A percentile compares a stretch with the other conserved stretches of the same genome.
Conservation (phyloP, 2,329 filamentous ascomycete genomes). For the Shiraia bambusicola region DNA sequence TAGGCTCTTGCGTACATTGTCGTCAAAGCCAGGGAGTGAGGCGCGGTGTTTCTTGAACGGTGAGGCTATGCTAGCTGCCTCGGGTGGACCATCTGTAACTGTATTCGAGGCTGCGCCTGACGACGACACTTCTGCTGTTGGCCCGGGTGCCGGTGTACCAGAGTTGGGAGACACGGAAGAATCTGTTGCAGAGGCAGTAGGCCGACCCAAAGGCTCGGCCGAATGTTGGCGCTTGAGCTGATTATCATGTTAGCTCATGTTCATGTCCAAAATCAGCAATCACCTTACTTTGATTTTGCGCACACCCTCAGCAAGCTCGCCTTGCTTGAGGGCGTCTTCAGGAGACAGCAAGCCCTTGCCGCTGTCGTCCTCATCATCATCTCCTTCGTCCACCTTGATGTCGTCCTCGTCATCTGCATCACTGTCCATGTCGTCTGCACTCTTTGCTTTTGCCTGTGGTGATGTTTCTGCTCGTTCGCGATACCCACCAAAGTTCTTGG, state of each 20-base stretch:
- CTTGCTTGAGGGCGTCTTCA: slow-evolving; percentile 71
- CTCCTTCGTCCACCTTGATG: slow-evolving; percentile 63
- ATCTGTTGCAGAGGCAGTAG: slow-evolving; percentile 21
- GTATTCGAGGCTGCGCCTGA: slow-evolving; percentile 35
- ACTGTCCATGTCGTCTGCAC: slow-evolving; percentile 67
- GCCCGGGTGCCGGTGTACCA: slow-evolving; percentile 21
- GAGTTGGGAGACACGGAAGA: slow-evolving; percentile 30
- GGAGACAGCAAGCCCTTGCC: slow-evolving; percentile 58
- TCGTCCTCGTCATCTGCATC: slow-evolving; percentile 71
- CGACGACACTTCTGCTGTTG: slow-evolving; percentile 22
- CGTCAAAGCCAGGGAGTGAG: slow-evolving; percentile 56
- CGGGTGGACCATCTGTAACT: slow-evolving; percentile 45
- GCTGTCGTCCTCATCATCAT: slow-evolving; percentile 60
- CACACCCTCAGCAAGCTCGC: slow-evolving; percentile 77
- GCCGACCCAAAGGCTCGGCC: slow-evolving; percentile 62
- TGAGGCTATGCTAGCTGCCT: slow-evolving; percentile 60
- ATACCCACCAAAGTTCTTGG: slow-evolving; percentile 87
- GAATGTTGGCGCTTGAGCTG: slow-evolving; percentile 82
- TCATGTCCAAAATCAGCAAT: not conserved
- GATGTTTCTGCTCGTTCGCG: slow-evolving; percentile 66
- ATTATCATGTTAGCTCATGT: slow-evolving; percentile 22
- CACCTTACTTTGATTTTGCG: slow-evolving; percentile 73
- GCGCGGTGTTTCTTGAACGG: slow-evolving; percentile 75
- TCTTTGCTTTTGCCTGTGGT: slow-evolving; percentile 53
- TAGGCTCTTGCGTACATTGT: slow-evolving; percentile 44